phyloP scores from a whole-genome alignment of 2,329 filamentous ascomycete genomes.

The Podosphaera fusca region DNA sequence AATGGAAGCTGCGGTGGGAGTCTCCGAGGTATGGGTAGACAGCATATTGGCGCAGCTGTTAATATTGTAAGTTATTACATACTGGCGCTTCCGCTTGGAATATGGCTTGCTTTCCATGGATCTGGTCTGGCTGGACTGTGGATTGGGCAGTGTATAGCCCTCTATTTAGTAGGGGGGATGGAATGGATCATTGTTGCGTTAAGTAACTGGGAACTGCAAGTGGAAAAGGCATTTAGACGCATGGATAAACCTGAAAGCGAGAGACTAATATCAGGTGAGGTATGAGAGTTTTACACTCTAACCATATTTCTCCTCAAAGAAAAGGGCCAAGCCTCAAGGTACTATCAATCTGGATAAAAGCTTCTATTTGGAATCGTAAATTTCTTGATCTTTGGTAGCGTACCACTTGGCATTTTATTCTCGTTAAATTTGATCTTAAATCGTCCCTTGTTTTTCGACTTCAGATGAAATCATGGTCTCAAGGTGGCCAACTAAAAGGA shows the following conservation, averaged over 20 bases:
- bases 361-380: too few species aligned
- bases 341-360: too few species aligned
- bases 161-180: slow-evolving; percentile 55
- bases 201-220: slow-evolving; percentile 56
- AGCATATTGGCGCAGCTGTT: slow-evolving; percentile 64
- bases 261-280: background rate
- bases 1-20: slow-evolving; percentile 69
- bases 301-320: background rate
- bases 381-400: too few species aligned
- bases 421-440: too few species aligned
- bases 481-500: too few species aligned
- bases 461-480: too few species aligned
- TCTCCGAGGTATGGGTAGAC: slow-evolving; percentile 61
- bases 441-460: too few species aligned
- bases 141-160: slow-evolving; percentile 60
- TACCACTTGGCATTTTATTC: too few species aligned
- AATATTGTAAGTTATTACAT: slow-evolving; percentile 71
- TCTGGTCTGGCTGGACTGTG: slow-evolving; percentile 65
- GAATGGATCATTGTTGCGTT: slow-evolving; percentile 63
- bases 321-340: too few species aligned
- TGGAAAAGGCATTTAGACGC: slow-evolving; percentile 44
- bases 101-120: slow-evolving; percentile 66
- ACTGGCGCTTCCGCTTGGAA: slow-evolving; percentile 57
- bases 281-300: background rate
- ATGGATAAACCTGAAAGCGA: slow-evolving; percentile 27